phyloP scores from a whole-genome alignment of 306 rosid species.

The Fragaria vesca region DNA sequence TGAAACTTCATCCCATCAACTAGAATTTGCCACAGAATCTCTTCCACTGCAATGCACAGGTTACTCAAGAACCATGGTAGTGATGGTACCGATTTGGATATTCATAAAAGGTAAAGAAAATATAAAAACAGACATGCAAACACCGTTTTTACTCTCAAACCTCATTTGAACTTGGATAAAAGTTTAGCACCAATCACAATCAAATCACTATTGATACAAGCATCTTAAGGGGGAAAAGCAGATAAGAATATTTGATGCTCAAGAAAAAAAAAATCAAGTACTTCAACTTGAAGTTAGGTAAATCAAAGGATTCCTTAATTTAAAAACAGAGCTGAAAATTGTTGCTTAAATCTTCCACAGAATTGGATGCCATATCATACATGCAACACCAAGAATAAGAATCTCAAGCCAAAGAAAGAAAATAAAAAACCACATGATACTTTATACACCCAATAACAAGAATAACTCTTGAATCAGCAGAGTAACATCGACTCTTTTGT shows the following conservation, averaged over 20 bases:
- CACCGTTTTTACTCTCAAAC: not conserved
- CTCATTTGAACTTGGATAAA: not conserved
- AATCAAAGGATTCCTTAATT: slow-evolving; percentile 3
- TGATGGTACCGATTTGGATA: slow-evolving; percentile 1
- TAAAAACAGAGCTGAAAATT: not conserved
- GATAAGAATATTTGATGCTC: not conserved
- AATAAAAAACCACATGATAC: slow-evolving; percentile 12
- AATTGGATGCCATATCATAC: slow-evolving; percentile 24
- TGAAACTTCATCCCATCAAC: not conserved
- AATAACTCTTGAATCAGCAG: slow-evolving; percentile 7
- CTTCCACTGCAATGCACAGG: not conserved
- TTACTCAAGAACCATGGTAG: not conserved
- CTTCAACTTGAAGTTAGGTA: not conserved
- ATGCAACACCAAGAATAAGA: slow-evolving; percentile 27
- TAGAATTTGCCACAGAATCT: not conserved
- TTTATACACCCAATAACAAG: slow-evolving; percentile 14
- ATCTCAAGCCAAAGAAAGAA: not conserved
- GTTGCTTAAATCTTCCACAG: slow-evolving; percentile 9
- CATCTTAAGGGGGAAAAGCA: not conserved
- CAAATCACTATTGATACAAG: not conserved
- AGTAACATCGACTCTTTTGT: slow-evolving; percentile 11
- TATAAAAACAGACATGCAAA: not conserved
- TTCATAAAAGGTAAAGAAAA: not conserved
- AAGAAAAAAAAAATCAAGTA: not conserved
- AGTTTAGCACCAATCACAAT: slow-evolving; percentile 7